Conservation (phyloP, 139 green algal species). For the Micractinium conductrix region DNA sequence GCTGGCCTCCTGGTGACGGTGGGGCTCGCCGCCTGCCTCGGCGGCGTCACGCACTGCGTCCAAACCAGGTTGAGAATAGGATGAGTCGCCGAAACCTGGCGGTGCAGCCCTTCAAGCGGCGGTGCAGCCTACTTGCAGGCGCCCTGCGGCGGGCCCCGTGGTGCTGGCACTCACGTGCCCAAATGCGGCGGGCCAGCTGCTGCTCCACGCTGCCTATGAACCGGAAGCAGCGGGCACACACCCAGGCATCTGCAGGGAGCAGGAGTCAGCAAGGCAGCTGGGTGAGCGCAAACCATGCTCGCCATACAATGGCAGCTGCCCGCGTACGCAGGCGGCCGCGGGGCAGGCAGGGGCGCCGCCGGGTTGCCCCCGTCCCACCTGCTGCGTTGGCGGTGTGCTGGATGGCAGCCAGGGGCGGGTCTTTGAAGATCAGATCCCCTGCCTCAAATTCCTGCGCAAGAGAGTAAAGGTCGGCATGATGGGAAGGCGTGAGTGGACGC, state of each 20-base stretch:
- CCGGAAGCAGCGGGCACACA: slow-evolving; percentile 63
- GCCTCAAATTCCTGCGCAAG: slow-evolving; percentile 40
- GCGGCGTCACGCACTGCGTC: background rate
- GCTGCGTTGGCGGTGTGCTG: slow-evolving; percentile 57
- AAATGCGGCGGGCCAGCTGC: slow-evolving; percentile 45
- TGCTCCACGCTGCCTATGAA: slow-evolving; percentile 62
- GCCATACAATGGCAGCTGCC: background rate
- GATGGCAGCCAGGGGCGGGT: slow-evolving; percentile 57
- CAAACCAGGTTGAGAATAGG: too few relatives aligned
- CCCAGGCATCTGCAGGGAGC: slow-evolving; percentile 20
- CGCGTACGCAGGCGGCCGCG: background rate
- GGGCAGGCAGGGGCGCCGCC: background rate
- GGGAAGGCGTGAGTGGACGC: background rate
- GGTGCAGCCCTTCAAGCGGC: too few relatives aligned
- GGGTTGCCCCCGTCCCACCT: background rate
- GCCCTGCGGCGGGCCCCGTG: too few relatives aligned
- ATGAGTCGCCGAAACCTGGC: too few relatives aligned
- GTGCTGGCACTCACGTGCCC: slow-evolving; percentile 7
- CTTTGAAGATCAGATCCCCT: slow-evolving; percentile 50
- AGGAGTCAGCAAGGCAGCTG: background rate
- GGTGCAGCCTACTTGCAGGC: too few relatives aligned
- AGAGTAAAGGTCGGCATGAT: background rate
- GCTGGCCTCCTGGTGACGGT: background rate
- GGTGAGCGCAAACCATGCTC: background rate
- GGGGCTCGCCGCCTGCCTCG: background rate